These are phyloP conservation scores for Takakia lepidozioides DNA, from an alignment of 225 moss, liverwort and hornwort species.

Conservation along the genomic window DNA sequence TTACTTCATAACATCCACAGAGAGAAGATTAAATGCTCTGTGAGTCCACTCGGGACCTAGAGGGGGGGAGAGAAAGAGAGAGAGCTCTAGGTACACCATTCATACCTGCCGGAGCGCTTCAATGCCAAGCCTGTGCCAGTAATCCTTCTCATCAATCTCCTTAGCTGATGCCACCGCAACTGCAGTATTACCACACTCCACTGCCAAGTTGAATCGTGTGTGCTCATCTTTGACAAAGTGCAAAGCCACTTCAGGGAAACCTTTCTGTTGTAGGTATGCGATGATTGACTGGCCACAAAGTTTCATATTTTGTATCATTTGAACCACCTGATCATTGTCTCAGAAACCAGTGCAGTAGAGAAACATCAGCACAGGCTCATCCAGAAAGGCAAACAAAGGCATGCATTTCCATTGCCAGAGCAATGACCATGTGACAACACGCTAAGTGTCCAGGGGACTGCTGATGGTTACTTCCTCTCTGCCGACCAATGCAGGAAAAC, in stretches of 20 bases:
- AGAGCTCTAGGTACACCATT: too few species aligned
- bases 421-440: too few species aligned
- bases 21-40: too few species aligned
- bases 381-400: too few species aligned
- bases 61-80: too few species aligned
- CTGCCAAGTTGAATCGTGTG: conserved; percentile 91
- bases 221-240: conserved; percentile 99
- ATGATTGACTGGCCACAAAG: conserved; percentile 99
- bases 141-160: conserved; percentile 97
- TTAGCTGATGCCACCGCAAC: conserved; percentile 98
- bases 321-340: conserved; percentile 47
- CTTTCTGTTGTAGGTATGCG: conserved; percentile 96
- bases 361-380: background rate
- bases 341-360: background rate
- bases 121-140: conserved; percentile 94
- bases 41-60: too few species aligned
- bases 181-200: conserved; percentile 96
- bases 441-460: too few species aligned
- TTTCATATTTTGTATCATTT: conserved; percentile 93
- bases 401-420: too few species aligned
- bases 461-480: background rate
- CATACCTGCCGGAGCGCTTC: conserved; percentile 85
- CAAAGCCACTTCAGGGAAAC: conserved; percentile 92
- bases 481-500: background rate
- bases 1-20: too few species aligned